These are phyloP conservation scores for Hypoxylon trugodes DNA, from an alignment of 495 filamentous ascomycete genomes.

Conservation along the genomic window DNA sequence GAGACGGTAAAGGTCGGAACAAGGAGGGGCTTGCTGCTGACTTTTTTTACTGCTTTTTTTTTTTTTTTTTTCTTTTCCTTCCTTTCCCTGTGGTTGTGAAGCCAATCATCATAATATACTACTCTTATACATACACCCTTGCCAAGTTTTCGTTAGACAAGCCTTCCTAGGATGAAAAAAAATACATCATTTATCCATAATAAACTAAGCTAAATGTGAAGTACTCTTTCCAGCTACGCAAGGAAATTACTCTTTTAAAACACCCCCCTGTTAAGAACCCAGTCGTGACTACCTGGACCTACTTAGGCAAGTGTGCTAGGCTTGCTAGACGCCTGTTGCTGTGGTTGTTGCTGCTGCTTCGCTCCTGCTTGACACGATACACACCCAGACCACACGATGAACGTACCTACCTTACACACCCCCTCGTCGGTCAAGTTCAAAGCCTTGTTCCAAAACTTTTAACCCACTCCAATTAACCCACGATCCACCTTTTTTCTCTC, in stretches of 20 bases:
- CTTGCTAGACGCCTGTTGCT: conserved; percentile 13
- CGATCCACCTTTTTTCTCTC: no score
- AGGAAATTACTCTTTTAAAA: conserved; percentile 21
- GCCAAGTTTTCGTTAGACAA: not conserved
- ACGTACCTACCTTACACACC: no score
- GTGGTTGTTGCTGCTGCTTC: conserved; percentile 8
- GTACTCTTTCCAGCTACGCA: not conserved
- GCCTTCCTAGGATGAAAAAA: not conserved
- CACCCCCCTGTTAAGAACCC: conserved; percentile 10
- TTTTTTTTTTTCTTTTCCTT: not conserved
- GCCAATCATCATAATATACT: not conserved
- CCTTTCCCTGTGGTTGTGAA: not conserved
- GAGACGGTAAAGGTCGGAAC: not conserved
- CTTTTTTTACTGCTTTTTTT: not conserved
- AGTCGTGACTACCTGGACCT: conserved; percentile 4
- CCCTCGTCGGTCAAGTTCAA: conserved; percentile 2
- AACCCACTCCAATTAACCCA: no score
- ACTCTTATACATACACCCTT: not conserved
- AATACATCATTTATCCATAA: conserved; percentile 1
- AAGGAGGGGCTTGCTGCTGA: conserved; percentile 17
- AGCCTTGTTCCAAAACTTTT: conserved; percentile 33
- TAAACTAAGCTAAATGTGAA: not conserved
- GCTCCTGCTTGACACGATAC: no score
- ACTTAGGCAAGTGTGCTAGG: no score
- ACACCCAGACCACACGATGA: no score